Evolutionary conservation across 768 basidiomycete species (phyloP), one percentile per base, ranked within the genome.

Genomic region (Agaricus bisporus): DNA sequence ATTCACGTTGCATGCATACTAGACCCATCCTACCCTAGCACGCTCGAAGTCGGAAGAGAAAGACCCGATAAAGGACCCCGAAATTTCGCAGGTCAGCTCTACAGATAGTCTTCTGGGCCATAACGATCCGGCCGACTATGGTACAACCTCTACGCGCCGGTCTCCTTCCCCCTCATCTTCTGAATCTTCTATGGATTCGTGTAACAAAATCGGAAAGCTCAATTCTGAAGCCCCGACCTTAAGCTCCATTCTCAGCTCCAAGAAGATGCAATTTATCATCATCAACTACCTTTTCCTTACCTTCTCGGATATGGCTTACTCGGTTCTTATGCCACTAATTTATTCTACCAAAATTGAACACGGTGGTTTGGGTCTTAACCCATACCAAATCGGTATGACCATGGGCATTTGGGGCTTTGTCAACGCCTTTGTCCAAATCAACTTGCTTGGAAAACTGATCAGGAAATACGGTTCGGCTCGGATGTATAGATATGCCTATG

Each of bases 291-390:
- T 61, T 5, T 68, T 69, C 59, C 63, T 74, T 17, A 43, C 68
- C 9, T 76, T 77, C 63, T 52, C 62, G 26, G 72, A 73, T 54
- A 73, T 74, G 68, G 58, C 61, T 39, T 60, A 66, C 41, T 58
- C 61, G 17, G 72, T 68, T 10, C 69, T 78, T 12, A 55, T 65
- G 22, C 75, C 75, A 8, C 66, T 78, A 44, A 65, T 75, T 38
- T 77, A 70, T 52, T 82, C 85, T 10, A 88, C 85, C 0, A 80
- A 87, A 0, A 64, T 80, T 43, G 65, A 68, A 14, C 70, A 76
- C 1, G 87, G 88, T 20, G 87, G 88, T 1, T 76, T 88, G 4
- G 86, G 86, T 3, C 70, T 90, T 38, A 67, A 74, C 20, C 83
- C 88, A 0, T 75, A 77, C 39, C 61, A 65, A 5, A 90, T 90